Evolutionary conservation across 306 rosid genomes (phyloP).

Genomic region (Pyrus pyrifolia): DNA sequence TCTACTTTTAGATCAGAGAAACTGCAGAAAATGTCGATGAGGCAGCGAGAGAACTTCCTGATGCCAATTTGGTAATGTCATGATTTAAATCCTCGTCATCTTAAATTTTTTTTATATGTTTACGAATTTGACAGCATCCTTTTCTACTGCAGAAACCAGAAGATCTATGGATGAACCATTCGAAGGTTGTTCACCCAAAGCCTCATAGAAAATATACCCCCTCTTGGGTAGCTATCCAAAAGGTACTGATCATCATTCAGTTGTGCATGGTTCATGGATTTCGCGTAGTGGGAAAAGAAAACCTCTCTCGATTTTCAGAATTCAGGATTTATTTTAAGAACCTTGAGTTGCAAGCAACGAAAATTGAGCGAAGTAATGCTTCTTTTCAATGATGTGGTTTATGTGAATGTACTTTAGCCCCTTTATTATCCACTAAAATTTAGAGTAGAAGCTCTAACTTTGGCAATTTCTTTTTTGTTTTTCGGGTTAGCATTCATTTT

Average conservation of each 20-base stretch:
- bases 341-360: not conserved
- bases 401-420: no score
- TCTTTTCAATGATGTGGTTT: no score
- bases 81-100: not conserved
- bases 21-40: conserved; percentile 84
- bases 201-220: conserved; percentile 75
- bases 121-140: conserved; percentile 14
- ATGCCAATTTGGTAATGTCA: conserved; percentile 70
- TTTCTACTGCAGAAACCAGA: conserved; percentile 75
- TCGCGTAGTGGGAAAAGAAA: not conserved
- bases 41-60: conserved; percentile 94
- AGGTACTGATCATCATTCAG: conserved; percentile 34
- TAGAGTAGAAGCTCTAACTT: no score
- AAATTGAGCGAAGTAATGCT: not conserved
- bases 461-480: no score
- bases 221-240: conserved; percentile 72
- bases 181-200: conserved; percentile 73
- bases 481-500: no score
- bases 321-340: not conserved
- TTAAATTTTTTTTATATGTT: conserved; percentile 13
- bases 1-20: conserved; percentile 52
- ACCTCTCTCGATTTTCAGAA: not conserved
- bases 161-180: conserved; percentile 92
- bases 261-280: not conserved
- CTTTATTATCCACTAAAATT: no score